Percentiles rank a stretch among this genome's conserved stretches.
phyloP scores from a whole-genome alignment of 108 stramenopile genomes.

The Mayamaea pseudoterrestris region DNA sequence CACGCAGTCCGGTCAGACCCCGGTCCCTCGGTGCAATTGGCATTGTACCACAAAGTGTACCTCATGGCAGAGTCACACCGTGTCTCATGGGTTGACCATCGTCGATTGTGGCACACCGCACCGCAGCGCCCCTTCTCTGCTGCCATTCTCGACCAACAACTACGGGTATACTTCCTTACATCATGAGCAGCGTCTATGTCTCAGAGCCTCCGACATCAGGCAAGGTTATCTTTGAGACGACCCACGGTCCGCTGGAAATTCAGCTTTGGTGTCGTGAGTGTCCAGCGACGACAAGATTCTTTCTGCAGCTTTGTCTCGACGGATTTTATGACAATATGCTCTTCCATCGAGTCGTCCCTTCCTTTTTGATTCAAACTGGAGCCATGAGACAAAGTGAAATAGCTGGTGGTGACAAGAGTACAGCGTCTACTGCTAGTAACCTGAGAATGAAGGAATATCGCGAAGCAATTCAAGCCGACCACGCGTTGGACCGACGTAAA shows the following conservation, averaged over 20 bases:
- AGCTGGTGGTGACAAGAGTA: background rate
- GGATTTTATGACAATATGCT: slow-evolving; percentile 66
- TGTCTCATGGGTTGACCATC: no score
- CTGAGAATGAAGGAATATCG: slow-evolving; percentile 17
- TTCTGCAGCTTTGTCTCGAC: slow-evolving; percentile 87
- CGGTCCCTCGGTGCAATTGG: no score
- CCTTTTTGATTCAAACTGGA: slow-evolving; percentile 87
- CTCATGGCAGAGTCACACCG: no score
- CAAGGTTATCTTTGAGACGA: slow-evolving; percentile 83
- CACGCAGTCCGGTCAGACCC: no score
- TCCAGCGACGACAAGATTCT: slow-evolving; percentile 75
- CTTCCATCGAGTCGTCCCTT: slow-evolving; percentile 79
- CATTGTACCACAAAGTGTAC: background rate
- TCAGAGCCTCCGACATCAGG: slow-evolving; percentile 85
- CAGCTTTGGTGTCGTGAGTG: slow-evolving; percentile 88
- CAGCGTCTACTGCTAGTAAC: background rate
- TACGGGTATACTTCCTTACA: background rate
- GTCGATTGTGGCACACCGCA: no score
- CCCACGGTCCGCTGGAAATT: slow-evolving; percentile 85
- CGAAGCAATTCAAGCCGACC: slow-evolving; percentile 11
- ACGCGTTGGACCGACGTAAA: slow-evolving; percentile 42
- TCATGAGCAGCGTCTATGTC: slow-evolving; percentile 87
- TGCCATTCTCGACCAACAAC: no score
- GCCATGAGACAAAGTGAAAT: slow-evolving; percentile 21
- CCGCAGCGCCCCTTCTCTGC: no score